Evolutionary conservation across 345 rosid species (phyloP), one percentile per base, ranked within the genome.

Genomic region (Psidium guajava): DNA sequence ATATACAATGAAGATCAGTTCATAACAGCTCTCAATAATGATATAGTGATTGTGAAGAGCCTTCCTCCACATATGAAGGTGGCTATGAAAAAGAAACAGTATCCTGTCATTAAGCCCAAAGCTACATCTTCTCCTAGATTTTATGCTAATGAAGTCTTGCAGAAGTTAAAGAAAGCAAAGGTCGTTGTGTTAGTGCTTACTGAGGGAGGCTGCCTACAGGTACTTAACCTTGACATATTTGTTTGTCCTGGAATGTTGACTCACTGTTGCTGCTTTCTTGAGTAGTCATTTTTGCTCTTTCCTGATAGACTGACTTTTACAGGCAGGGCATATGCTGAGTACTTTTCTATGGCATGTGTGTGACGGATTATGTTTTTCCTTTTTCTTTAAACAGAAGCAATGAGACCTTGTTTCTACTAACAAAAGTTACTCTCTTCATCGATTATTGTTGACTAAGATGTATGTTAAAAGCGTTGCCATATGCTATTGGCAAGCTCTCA

Each of bases 191-290:
- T 98, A 87, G 87, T 96, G 86, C 87, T 98, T 58, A 88, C 91
- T 52, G 93, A 93, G 91, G 91, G 99, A 85, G 99, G 99, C 85
- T 94, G 98, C 90, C 90, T 98, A 88, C 95, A 96, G 99, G 99
- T 96, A 85, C 75, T 86, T 85, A 69, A 64, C 69, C 64, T 82
- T 50, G 47, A 16, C 47, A 82, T 21, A 25, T 81, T n/a, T 20
- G 22, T 49, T 82, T 81, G 16, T 69, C 47, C 77, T 69, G 24
- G 44, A 32, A 69, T 69, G 47, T 32, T 5, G 77, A 32, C 77
- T 69, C 44, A 69, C 20, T 28, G 77, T 69, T 0, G 6, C 47
- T 69, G 47, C 13, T 69, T 24, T 32, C 18, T 69, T 69, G 42
- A 69, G 6, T 69, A 18, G 47, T 47, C 24, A 32, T 69, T 32